Conservation (phyloP, 805 yeast species). For the Candida yuanshanica region DNA sequence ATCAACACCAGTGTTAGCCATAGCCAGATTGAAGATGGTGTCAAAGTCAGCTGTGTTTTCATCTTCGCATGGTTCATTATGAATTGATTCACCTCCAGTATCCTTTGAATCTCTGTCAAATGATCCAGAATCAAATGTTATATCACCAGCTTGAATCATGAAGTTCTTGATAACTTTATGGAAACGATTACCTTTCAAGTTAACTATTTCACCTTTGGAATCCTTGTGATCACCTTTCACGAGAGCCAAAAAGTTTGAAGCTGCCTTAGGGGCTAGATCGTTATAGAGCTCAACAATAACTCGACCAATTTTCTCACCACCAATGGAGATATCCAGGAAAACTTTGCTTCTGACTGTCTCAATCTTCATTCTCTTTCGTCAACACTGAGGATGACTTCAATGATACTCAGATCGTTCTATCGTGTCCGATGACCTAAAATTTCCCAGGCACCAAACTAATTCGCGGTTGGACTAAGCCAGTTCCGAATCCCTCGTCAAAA, state of each 20-base stretch:
- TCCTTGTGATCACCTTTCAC: constrained; percentile 32
- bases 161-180: constrained; percentile 65
- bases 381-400: not conserved
- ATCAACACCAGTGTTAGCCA: constrained; percentile 55
- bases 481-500: not conserved
- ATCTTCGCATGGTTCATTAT: constrained; percentile 41
- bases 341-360: constrained; percentile 13
- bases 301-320: constrained; percentile 42
- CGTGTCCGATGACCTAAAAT: not conserved
- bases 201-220: constrained; percentile 21
- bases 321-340: constrained; percentile 50
- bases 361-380: constrained; percentile 5
- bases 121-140: constrained; percentile 32
- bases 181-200: constrained; percentile 43
- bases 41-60: constrained; percentile 48
- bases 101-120: constrained; percentile 19
- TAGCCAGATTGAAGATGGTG: constrained; percentile 47
- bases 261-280: constrained; percentile 48
- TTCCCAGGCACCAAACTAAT: not conserved
- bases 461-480: too few relatives aligned
- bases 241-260: constrained; percentile 43
- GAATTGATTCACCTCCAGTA: constrained; percentile 43
- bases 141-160: constrained; percentile 66
- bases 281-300: constrained; percentile 48
- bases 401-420: not conserved